These are phyloP conservation scores for Ophiosphaerella narmari DNA, from an alignment of 2,329 filamentous ascomycete genomes.

Conservation along the genomic window DNA sequence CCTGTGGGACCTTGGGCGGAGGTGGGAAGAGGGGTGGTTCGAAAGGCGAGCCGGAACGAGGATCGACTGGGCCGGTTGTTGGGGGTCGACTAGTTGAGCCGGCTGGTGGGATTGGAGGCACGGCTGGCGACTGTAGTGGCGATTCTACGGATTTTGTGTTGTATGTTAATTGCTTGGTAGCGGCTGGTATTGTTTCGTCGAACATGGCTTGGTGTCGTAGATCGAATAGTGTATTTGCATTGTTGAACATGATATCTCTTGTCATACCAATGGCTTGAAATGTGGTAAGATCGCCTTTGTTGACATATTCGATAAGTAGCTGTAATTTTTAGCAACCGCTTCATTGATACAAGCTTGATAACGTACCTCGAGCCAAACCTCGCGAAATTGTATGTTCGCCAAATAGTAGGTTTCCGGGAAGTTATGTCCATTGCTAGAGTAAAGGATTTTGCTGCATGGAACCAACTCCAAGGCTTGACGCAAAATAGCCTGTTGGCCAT, in stretches of 20 bases:
- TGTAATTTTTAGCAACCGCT: conserved; percentile 33
- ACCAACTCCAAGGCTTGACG: conserved; percentile 76
- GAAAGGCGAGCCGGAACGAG: conserved; percentile 17
- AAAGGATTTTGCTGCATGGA: conserved; percentile 75
- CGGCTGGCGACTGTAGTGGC: conserved; percentile 11
- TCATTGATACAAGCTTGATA: too few relatives aligned
- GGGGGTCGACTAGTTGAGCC: conserved; percentile 5
- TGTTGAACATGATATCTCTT: conserved; percentile 73
- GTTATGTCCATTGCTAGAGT: conserved; percentile 80
- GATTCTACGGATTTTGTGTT: conserved; percentile 25
- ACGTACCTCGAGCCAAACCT: conserved; percentile 68
- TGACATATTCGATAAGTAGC: conserved; percentile 70
- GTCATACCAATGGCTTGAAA: conserved; percentile 67
- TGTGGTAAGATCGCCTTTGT: conserved; percentile 64
- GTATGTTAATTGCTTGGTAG: conserved; percentile 30
- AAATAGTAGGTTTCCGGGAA: conserved; percentile 79
- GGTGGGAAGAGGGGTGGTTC: conserved; percentile 31
- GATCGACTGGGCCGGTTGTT: conserved; percentile 5
- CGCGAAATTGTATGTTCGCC: conserved; percentile 72
- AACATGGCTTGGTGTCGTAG: conserved; percentile 55
- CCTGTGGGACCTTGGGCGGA: conserved; percentile 31
- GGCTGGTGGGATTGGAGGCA: conserved; percentile 12
- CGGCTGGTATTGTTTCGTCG: conserved; percentile 26
- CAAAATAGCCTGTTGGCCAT: conserved; percentile 73
- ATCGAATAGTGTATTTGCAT: conserved; percentile 75